A percentile compares a stretch with the other conserved stretches of the same genome.
These are phyloP conservation scores for Podaxis mareebaensis DNA, from an alignment of 768 basidiomycete species.

Conservation along the genomic window DNA sequence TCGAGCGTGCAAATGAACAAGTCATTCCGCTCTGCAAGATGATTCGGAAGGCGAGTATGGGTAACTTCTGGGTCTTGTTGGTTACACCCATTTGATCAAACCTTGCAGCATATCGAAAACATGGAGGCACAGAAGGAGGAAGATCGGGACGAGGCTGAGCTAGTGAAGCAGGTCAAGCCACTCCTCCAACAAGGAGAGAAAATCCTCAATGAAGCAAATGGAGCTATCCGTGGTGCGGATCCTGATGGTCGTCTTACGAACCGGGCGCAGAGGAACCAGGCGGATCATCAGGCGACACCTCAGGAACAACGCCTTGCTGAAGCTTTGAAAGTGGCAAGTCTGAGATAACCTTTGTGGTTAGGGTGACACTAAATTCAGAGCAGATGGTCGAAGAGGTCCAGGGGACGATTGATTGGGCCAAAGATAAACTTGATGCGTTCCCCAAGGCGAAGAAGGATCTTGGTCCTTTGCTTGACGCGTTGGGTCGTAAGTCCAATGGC, in stretches of 20 bases:
- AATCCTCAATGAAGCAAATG: slow-evolving; percentile 38
- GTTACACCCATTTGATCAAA: neutral
- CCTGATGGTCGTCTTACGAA: slow-evolving; percentile 35
- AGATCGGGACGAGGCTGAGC: slow-evolving; percentile 34
- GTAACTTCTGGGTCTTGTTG: neutral
- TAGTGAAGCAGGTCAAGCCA: slow-evolving; percentile 36
- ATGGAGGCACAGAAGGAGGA: slow-evolving; percentile 35
- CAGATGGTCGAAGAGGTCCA: slow-evolving; percentile 37
- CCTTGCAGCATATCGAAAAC: slow-evolving; percentile 33
- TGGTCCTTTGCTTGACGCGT: slow-evolving; percentile 37
- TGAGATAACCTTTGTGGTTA: neutral
- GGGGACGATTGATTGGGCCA: slow-evolving; percentile 40
- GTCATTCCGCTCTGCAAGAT: slow-evolving; percentile 32
- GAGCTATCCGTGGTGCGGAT: slow-evolving; percentile 36
- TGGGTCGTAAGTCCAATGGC: slow-evolving; percentile 29
- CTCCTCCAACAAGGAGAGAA: slow-evolving; percentile 38
- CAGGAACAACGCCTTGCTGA: slow-evolving; percentile 40
- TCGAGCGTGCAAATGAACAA: slow-evolving; percentile 34
- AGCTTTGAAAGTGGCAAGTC: slow-evolving; percentile 34
- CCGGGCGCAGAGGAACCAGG: slow-evolving; percentile 33
- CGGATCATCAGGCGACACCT: slow-evolving; percentile 37
- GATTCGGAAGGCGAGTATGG: slow-evolving; percentile 34
- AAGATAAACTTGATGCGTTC: slow-evolving; percentile 35
- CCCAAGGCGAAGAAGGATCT: slow-evolving; percentile 40
- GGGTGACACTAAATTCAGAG: neutral